These are phyloP conservation scores for Eragrostis tef DNA, from an alignment of 202 grass and related monocot genomes.

Conservation along the genomic window DNA sequence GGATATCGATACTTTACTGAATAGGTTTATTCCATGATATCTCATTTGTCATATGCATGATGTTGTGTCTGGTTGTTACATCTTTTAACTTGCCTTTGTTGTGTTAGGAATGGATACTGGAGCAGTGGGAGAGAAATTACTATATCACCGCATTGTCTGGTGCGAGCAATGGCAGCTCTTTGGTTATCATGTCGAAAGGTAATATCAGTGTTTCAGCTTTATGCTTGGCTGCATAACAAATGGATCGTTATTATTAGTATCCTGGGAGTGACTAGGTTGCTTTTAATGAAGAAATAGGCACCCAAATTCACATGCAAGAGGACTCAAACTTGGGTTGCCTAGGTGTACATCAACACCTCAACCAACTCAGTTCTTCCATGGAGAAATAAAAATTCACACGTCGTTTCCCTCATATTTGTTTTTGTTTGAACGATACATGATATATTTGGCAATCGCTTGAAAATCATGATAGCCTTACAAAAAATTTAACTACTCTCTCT, in stretches of 20 bases:
- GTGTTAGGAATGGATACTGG: constrained; percentile 97
- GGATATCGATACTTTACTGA: constrained; percentile 5
- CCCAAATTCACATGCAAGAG: neutral
- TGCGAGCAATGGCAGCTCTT: constrained; percentile 71
- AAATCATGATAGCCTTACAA: neutral
- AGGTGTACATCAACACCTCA: neutral
- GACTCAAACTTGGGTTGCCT: neutral
- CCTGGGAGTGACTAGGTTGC: neutral
- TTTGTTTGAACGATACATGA: neutral
- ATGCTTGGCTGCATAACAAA: constrained; percentile 27
- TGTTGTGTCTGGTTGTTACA: constrained; percentile 40
- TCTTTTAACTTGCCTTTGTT: constrained; percentile 36
- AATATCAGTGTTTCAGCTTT: constrained; percentile 48
- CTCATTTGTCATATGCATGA: constrained; percentile 8
- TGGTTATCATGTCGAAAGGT: constrained; percentile 98
- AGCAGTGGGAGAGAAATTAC: constrained; percentile 99
- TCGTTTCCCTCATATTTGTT: neutral
- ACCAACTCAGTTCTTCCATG: neutral
- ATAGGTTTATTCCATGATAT: constrained; percentile 29
- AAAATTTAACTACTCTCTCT: neutral
- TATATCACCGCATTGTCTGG: constrained; percentile 87
- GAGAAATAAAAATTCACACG: neutral
- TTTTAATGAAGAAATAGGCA: neutral
- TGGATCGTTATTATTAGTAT: no score
- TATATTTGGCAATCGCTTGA: neutral